These are phyloP conservation scores for Quercus dentata DNA, from an alignment of 306 rosid species.

Conservation along the genomic window DNA sequence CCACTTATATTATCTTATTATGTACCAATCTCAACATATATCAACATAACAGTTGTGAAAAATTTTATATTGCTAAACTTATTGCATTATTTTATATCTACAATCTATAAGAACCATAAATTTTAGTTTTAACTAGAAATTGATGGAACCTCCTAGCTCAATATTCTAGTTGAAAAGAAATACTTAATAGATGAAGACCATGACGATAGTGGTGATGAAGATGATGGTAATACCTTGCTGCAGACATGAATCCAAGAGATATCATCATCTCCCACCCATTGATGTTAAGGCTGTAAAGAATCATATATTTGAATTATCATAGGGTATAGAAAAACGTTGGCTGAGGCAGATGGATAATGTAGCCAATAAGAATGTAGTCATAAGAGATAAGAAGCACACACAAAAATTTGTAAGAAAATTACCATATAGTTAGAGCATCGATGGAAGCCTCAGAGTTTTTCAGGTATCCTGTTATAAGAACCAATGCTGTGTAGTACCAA, in stretches of 20 bases:
- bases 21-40: no score
- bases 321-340: not conserved
- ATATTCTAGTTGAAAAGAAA: no score
- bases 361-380: not conserved
- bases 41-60: no score
- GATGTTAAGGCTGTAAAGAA: slow-evolving; percentile 47
- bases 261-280: slow-evolving; percentile 63
- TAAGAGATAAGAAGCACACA: not conserved
- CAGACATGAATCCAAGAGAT: slow-evolving; percentile 55
- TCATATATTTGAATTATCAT: not conserved
- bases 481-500: slow-evolving; percentile 58
- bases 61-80: no score
- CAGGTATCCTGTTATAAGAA: slow-evolving; percentile 55
- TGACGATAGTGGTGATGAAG: not conserved
- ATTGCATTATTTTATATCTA: no score
- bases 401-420: not conserved
- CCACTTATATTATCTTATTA: no score
- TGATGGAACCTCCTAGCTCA: no score
- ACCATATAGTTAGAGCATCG: slow-evolving; percentile 65
- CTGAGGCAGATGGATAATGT: not conserved
- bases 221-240: slow-evolving; percentile 36
- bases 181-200: no score
- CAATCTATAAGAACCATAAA: no score
- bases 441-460: slow-evolving; percentile 44
- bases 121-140: no score